Evolutionary conservation across 176 grass and related monocot genomes (phyloP), one percentile per base, ranked within the genome.

Genomic region (Rhynchospora tenuis): DNA sequence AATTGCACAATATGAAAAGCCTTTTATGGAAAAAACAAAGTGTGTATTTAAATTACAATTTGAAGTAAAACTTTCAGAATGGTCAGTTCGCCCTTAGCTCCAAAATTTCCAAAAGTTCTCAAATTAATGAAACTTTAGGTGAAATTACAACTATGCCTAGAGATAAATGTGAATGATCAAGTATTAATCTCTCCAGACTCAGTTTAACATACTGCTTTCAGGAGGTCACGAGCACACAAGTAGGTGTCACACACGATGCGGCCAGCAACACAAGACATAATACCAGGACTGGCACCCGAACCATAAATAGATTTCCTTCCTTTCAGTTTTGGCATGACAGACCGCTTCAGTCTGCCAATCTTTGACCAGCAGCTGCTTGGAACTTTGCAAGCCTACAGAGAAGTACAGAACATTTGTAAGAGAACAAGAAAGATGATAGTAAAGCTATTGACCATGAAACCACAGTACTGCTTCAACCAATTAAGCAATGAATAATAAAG

Each of bases 241-340:
- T 99, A 99, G 10, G 96, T 99, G 88, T 99, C 96, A 81, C 96
- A 99, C 58, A 99, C 84, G 59, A 99, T 89, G 86, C 96, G 92
- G 28, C 96, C 96, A 75, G 96, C 93, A 88, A 99, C 88, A 67
- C 96, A 99, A 48, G 92, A 95, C 91, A 99, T 95, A 79, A 99
- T 95, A 89, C 96, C 96, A 73, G 77, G 93, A 79, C 93, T 99
- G 83, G 96, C 93, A 70, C 96, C 96, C 64, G 93, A 99, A 82
- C 96, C 96, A 89, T 95, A 99, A 73, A 92, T 81, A 54, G 88
- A 86, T 78, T 85, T 93, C 85, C 96, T 89, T 91, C 94, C 93
- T 78, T 91, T 95, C 81, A 99, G 83, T 81, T 92, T 95, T 63
- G 96, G 96, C 93, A 99, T 95, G 50, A 77, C 58, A 73, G 91